Evolutionary conservation across 331 rosid genomes (phyloP).

Genomic region (Rosa hybrid): DNA sequence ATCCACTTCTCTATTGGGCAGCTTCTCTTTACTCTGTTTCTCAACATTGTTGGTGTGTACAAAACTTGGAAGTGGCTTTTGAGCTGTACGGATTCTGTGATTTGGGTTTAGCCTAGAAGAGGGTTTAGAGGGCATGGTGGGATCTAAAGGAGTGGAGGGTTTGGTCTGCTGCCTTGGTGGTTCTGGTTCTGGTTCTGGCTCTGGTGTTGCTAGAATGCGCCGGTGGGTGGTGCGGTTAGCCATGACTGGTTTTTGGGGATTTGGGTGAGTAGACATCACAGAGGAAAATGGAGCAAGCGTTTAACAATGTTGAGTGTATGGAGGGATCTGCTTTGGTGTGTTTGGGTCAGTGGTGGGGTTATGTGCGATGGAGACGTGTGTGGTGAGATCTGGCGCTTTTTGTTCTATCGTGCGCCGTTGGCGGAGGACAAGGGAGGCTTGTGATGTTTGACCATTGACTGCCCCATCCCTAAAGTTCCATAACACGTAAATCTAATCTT

Average conservation of each 20-base stretch:
- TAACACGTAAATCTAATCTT: not conserved
- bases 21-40: slow-evolving; percentile 37
- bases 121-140: slow-evolving; percentile 32
- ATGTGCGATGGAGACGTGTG: slow-evolving; percentile 39
- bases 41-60: slow-evolving; percentile 23
- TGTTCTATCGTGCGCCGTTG: slow-evolving; percentile 39
- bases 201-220: slow-evolving; percentile 39
- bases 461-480: not conserved
- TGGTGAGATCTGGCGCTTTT: slow-evolving; percentile 20
- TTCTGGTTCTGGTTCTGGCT: slow-evolving; percentile 30
- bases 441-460: slow-evolving; percentile 56
- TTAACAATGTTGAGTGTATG: not conserved
- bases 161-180: slow-evolving; percentile 20
- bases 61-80: slow-evolving; percentile 5
- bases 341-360: slow-evolving; percentile 10
- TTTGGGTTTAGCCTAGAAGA: slow-evolving; percentile 38
- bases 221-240: slow-evolving; percentile 48
- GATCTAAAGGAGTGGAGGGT: slow-evolving; percentile 43
- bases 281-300: not conserved
- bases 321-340: slow-evolving; percentile 6
- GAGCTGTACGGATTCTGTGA: slow-evolving; percentile 22
- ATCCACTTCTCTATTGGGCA: slow-evolving; percentile 35
- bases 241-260: slow-evolving; percentile 26
- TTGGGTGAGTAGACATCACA: not conserved
- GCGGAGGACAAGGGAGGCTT: slow-evolving; percentile 24